A percentile compares a stretch with the other conserved stretches of the same genome.
These are phyloP conservation scores for Cercospora zeina DNA, from an alignment of 2,329 filamentous ascomycete species.

Conservation along the genomic window DNA sequence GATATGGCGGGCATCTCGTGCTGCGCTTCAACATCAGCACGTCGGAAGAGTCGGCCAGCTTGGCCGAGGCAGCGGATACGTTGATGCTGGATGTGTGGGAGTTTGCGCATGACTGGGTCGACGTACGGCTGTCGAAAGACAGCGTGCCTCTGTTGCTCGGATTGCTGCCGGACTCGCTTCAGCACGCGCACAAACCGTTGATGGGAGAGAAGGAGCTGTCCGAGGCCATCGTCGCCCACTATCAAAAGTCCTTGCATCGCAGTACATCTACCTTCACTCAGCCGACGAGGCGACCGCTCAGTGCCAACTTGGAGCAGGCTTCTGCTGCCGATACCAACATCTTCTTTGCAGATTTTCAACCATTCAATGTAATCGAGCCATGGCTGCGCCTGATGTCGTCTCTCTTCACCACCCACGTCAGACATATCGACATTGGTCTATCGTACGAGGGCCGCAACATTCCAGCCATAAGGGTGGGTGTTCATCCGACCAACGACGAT, in stretches of 20 bases:
- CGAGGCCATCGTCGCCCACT: constrained; percentile 73
- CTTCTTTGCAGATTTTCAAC: constrained; percentile 93
- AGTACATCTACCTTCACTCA: constrained; percentile 15
- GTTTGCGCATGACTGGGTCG: constrained; percentile 76
- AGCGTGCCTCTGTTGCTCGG: constrained; percentile 76
- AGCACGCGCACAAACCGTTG: constrained; percentile 68
- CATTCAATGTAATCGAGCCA: constrained; percentile 75
- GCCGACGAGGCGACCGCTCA: constrained; percentile 27
- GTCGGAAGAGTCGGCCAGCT: constrained; percentile 65
- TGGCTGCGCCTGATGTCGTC: constrained; percentile 91
- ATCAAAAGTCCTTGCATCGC: constrained; percentile 42
- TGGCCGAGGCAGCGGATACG: constrained; percentile 70
- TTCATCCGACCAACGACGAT: constrained; percentile 53
- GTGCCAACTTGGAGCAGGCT: constrained; percentile 33
- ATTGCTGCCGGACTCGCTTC: constrained; percentile 73
- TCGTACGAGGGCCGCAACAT: constrained; percentile 88
- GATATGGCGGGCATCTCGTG: constrained; percentile 80
- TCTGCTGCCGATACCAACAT: constrained; percentile 55
- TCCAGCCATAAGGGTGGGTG: constrained; percentile 73
- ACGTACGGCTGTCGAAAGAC: constrained; percentile 75
- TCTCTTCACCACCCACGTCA: constrained; percentile 81
- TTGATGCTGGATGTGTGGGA: constrained; percentile 91
- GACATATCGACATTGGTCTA: constrained; percentile 73
- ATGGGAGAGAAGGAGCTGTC: constrained; percentile 72
- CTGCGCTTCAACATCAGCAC: constrained; percentile 80